Evolutionary conservation across 2,329 filamentous ascomycete genomes (phyloP), one percentile per base, ranked within the genome.

Genomic region (Drechmeria coniospora): DNA sequence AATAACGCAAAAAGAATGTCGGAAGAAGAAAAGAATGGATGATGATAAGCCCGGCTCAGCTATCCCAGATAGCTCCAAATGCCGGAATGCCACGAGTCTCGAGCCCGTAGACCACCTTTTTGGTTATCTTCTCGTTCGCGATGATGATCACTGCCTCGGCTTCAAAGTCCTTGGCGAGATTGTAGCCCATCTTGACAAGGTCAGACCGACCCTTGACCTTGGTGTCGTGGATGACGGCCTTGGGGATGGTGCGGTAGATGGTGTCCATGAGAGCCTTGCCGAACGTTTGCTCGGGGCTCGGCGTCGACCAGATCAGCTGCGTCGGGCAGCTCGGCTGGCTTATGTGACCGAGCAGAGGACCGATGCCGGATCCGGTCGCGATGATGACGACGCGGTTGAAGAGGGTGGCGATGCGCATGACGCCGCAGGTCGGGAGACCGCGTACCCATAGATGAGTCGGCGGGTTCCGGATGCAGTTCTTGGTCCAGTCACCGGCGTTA

Each of bases 401-500:
- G 16, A 82, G 59, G 0, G 66, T 64, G 20, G 76, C 70, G 31
- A 78, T 63, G 38, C 74, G 69, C 42, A 79, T 65, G 19, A 82
- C 73, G 22, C 77, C 77, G 34, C 65, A 71, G 3, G 72, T 64
- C 1, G 77, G 74, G 0, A 74, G 59, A 8, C 78, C 77, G 24
- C 75, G 68, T 5, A 76, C 68, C 72, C 74, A 84, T 25, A 83
- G 52, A 27, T 65, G 52, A 1, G 54, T 62, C 2, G 75, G 75
- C 2, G 70, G 69, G 26, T 63, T 58, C 26, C 61, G 53, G 50
- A 84, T 81, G 31, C 68, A 65, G 18, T 60, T 56, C 15, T 56
- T 56, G 1, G 79, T 84, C 78, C 79, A 84, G 52, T 84, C 77
- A 14, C 79, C 79, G 4, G 76, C 77, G 37, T 74, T 76, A 29